These are phyloP conservation scores for Fistulinella staudtii DNA, from an alignment of 1,284 basidiomycete species.

Conservation along the genomic window DNA sequence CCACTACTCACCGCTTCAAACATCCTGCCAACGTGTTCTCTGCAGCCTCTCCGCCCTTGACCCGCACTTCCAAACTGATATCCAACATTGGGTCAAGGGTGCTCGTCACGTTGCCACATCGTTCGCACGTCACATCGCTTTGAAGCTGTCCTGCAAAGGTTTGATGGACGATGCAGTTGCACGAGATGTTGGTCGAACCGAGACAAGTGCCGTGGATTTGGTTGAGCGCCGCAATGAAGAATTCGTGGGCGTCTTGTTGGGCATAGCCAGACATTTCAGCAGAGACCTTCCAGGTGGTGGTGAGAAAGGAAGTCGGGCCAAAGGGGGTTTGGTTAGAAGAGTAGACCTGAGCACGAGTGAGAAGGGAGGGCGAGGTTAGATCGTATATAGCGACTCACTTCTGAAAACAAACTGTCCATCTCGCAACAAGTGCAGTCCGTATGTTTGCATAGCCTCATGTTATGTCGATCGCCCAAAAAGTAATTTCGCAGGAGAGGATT, in stretches of 20 bases:
- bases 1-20: conserved; percentile 54
- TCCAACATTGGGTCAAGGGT: conserved; percentile 91
- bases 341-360: conserved; percentile 52
- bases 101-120: conserved; percentile 70
- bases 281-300: conserved; percentile 84
- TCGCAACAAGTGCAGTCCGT: conserved; percentile 91
- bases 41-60: conserved; percentile 44
- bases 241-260: conserved; percentile 94
- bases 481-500: conserved; percentile 90
- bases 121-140: conserved; percentile 85
- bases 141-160: conserved; percentile 88
- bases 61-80: conserved; percentile 81
- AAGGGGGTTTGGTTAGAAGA: conserved; percentile 66
- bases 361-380: background rate
- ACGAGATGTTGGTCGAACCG: conserved; percentile 68
- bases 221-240: conserved; percentile 78
- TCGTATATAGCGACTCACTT: conserved; percentile 53
- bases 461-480: conserved; percentile 87
- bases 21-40: conserved; percentile 67
- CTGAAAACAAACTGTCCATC: conserved; percentile 88
- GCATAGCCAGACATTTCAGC: conserved; percentile 85
- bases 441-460: conserved; percentile 61
- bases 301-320: conserved; percentile 82
- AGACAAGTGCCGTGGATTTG: conserved; percentile 80
- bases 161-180: conserved; percentile 90